A percentile compares a stretch with the other conserved stretches of the same genome.
Conservation (phyloP, 1,284 basidiomycete genomes). For the Phlebopus sp. region DNA sequence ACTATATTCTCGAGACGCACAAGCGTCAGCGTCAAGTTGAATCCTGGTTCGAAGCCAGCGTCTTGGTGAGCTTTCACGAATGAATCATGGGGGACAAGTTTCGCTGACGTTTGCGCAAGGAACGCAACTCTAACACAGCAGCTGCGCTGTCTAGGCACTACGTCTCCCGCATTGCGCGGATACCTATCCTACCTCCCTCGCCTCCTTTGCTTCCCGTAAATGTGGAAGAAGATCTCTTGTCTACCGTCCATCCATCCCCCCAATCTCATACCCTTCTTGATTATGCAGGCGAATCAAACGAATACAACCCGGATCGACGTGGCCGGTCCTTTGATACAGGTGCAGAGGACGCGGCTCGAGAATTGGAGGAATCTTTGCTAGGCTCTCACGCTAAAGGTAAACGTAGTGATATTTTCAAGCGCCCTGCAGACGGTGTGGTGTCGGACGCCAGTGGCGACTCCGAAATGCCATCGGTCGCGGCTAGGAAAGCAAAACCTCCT, state of each 20-base stretch:
- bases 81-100: not conserved
- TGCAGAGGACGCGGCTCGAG: conserved; percentile 41
- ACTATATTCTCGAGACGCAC: conserved; percentile 68
- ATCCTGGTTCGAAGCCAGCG: conserved; percentile 64
- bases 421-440: conserved; percentile 41
- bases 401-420: conserved; percentile 44
- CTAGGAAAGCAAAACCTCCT: conserved; percentile 33
- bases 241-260: conserved; percentile 35
- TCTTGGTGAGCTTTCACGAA: conserved; percentile 44
- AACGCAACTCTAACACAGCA: conserved; percentile 62
- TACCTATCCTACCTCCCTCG: conserved; percentile 50
- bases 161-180: conserved; percentile 57
- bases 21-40: conserved; percentile 68
- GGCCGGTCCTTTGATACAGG: conserved; percentile 24
- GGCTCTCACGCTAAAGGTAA: conserved; percentile 32
- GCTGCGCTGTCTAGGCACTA: conserved; percentile 63
- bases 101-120: conserved; percentile 39
- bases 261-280: conserved; percentile 32
- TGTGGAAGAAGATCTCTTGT: conserved; percentile 39
- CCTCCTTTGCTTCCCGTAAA: conserved; percentile 38
- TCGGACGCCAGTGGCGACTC: conserved; percentile 58
- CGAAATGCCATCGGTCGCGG: conserved; percentile 32
- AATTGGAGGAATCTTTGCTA: conserved; percentile 41
- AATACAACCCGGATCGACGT: conserved; percentile 27
- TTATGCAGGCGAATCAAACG: conserved; percentile 24